phyloP scores from a whole-genome alignment of 2,329 filamentous ascomycete genomes.

The Alternaria dauci region DNA sequence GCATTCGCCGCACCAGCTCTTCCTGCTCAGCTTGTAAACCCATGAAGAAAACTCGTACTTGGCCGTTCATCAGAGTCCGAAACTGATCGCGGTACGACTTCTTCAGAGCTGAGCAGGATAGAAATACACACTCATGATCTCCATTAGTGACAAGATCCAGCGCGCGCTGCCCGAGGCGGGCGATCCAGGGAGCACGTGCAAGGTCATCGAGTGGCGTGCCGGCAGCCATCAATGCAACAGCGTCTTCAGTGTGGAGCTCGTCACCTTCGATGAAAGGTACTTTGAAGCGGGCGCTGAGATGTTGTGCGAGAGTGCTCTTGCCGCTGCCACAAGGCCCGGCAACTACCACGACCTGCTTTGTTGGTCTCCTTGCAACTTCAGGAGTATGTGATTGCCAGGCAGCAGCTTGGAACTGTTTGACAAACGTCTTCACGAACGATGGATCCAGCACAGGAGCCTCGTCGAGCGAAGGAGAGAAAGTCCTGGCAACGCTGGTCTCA shows the following conservation, averaged over 20 bases:
- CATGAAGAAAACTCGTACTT: conserved; percentile 43
- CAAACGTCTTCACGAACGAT: conserved; percentile 29
- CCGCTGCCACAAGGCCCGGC: conserved; percentile 55
- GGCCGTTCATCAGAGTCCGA: conserved; percentile 25
- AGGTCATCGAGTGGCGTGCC: conserved; percentile 35
- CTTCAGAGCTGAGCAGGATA: conserved; percentile 55
- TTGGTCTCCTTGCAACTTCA: background rate
- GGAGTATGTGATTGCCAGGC: conserved; percentile 18
- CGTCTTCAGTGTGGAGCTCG: conserved; percentile 45
- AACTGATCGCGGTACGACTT: conserved; percentile 47
- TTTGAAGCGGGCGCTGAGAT: conserved; percentile 39
- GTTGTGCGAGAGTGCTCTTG: conserved; percentile 51
- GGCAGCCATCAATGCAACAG: conserved; percentile 47
- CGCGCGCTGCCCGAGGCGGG: conserved; percentile 3
- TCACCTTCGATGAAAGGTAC: conserved; percentile 56
- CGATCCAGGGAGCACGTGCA: background rate
- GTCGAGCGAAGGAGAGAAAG: conserved; percentile 25
- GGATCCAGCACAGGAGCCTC: conserved; percentile 25
- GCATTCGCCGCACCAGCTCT: conserved; percentile 39
- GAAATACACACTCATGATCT: background rate
- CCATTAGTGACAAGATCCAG: background rate
- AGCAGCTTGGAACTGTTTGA: conserved; percentile 31
- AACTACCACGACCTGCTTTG: conserved; percentile 45
- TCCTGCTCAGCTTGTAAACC: conserved; percentile 48
- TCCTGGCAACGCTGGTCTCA: conserved; percentile 23